Evolutionary conservation across 208 protist genomes (phyloP), one percentile per base, ranked within the genome.

Genomic region (Phytomonas francai): DNA sequence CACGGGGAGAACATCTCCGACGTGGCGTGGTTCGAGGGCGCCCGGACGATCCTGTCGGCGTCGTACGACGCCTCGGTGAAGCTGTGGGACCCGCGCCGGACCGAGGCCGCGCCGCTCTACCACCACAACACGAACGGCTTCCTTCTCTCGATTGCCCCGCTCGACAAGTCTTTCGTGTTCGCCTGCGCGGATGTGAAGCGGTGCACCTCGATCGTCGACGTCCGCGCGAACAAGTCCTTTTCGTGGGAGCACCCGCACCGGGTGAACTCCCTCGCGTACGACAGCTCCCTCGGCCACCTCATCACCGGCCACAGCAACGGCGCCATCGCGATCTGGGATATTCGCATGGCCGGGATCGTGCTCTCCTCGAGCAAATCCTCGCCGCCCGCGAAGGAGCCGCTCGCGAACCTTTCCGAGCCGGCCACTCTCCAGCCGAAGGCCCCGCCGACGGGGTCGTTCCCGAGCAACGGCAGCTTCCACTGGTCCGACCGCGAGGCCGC

Each of bases 11-110:
- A 77, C 33, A 76, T 93, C 30, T 84, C 80, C 36, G 84, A 92
- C 67, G 73, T 93, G 25, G 69, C 79, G 30, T 95, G 90, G 88
- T 85, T 95, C 75, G 82, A 87, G 58, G 73, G 80, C 65, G 83
- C 77, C n/a, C 67, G 78, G n/a, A 79, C 84, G 61, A 22, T 95
- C 36, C 81, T 95, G 8, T 89, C 85, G 58, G 90, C 84, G 12
- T 93, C 87, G 16, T 93, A 89, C 80, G 90, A 95, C 68, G 73
- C 76, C 57, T 93, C 87, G 28, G 87, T 93, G 60, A 92, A 84
- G 76, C 70, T 93, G 73, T 95, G 90, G 85, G 90, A 95, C 62
- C 70, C 80, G 33, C 81, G 85, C 22, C 75, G 77, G n/a, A 71
- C 74, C 19, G 72, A 76, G 57, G 49, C 36, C 32, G 77, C 72